Evolutionary conservation across 352 stramenopile genomes (phyloP).

Genomic region (Hyaloperonospora brassicae): DNA sequence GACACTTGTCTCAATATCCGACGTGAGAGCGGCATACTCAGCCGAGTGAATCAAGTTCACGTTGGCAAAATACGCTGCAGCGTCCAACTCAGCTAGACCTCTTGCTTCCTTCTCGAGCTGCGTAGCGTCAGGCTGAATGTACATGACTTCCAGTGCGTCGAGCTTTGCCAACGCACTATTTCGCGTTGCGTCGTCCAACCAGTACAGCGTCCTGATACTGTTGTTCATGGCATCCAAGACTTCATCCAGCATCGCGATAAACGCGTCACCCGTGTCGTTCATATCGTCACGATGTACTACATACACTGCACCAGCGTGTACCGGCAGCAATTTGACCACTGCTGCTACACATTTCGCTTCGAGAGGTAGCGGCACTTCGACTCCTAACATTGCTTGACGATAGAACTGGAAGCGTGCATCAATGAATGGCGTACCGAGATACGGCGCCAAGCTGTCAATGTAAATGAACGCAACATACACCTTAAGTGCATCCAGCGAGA

Average conservation of each 20-base stretch:
- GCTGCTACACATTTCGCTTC: constrained; percentile 36
- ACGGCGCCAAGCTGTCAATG: constrained; percentile 26
- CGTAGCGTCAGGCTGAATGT: constrained; percentile 21
- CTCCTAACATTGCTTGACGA: constrained; percentile 52
- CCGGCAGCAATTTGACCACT: constrained; percentile 28
- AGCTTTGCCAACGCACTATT: constrained; percentile 79
- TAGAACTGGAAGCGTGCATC: constrained; percentile 86
- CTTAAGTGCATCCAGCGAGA: constrained; percentile 39
- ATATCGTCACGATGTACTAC: constrained; percentile 68
- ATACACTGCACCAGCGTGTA: constrained; percentile 69
- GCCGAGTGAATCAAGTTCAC: constrained; percentile 29
- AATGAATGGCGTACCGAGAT: constrained; percentile 55
- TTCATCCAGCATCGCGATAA: constrained; percentile 70
- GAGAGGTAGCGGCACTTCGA: constrained; percentile 43
- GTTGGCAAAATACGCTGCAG: constrained; percentile 44
- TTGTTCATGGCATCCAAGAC: constrained; percentile 71
- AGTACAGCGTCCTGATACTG: constrained; percentile 79
- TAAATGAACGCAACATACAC: constrained; percentile 41
- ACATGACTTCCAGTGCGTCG: constrained; percentile 18
- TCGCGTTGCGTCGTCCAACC: constrained; percentile 82
- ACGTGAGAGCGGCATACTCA: constrained; percentile 18
- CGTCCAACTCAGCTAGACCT: constrained; percentile 24
- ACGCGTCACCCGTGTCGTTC: constrained; percentile 44
- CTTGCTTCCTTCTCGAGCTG: constrained; percentile 33
- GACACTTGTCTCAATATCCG: constrained; percentile 33